phyloP scores from a whole-genome alignment of 163 green algal genomes.

The Prototheca cutis region DNA sequence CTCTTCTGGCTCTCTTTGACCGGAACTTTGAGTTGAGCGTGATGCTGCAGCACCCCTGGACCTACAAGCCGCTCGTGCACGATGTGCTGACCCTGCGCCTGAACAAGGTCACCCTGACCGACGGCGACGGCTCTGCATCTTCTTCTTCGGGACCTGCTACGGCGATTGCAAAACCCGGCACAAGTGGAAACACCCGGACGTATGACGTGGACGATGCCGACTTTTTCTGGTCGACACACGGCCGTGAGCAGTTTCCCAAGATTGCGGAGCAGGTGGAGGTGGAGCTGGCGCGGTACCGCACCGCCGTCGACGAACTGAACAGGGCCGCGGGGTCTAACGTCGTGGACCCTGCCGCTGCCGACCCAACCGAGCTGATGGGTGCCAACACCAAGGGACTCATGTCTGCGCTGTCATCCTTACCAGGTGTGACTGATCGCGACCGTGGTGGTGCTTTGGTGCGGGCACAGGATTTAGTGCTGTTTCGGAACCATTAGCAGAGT shows the following conservation, averaged over 20 bases:
- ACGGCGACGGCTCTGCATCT: slow-evolving; percentile 10
- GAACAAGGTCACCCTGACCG: slow-evolving; percentile 72
- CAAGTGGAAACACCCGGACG: slow-evolving; percentile 21
- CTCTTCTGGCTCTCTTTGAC: slow-evolving; percentile 95
- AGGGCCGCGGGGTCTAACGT: slow-evolving; percentile 41
- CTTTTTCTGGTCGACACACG: slow-evolving; percentile 61
- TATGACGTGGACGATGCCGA: slow-evolving; percentile 67
- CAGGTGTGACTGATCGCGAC: no score
- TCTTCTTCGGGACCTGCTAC: no score
- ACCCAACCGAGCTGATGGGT: slow-evolving; percentile 26
- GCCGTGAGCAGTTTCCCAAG: slow-evolving; percentile 55
- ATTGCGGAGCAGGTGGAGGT: slow-evolving; percentile 79
- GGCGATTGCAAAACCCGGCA: no score
- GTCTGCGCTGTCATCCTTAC: slow-evolving; percentile 75
- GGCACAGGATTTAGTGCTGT: no score
- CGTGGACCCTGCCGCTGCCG: slow-evolving; percentile 29
- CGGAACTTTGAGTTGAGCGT: slow-evolving; percentile 91
- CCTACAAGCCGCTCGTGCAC: slow-evolving; percentile 93
- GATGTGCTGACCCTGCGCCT: slow-evolving; percentile 84
- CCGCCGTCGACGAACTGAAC: slow-evolving; percentile 85
- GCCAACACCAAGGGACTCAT: slow-evolving; percentile 71
- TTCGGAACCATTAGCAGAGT: no score
- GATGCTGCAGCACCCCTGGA: slow-evolving; percentile 75
- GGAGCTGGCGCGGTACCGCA: slow-evolving; percentile 44
- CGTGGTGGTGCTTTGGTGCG: no score